A percentile compares a stretch with the other conserved stretches of the same genome.
Evolutionary conservation across 805 yeast genomes (phyloP).

Genomic region (Candida pini): DNA sequence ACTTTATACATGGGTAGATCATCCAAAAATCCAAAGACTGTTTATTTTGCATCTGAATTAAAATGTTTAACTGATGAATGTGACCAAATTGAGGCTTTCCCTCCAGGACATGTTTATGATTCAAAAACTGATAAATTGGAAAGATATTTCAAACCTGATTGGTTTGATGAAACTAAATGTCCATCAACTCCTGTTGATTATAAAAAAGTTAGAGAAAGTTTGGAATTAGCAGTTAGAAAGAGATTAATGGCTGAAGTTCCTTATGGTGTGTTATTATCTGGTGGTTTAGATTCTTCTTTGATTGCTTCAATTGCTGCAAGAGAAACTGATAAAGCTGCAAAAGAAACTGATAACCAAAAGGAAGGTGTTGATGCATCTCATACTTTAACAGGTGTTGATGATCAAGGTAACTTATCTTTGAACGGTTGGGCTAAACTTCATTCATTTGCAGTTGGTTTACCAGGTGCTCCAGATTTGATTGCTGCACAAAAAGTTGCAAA

Average conservation of each 20-base stretch:
- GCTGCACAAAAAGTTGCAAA: conserved; percentile 98
- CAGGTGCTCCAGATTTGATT: conserved; percentile 94
- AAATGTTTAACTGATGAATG: conserved; percentile 93
- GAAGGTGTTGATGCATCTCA: conserved; percentile 57
- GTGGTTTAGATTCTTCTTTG: conserved; percentile 95
- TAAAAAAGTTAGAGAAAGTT: conserved; percentile 63
- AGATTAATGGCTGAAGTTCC: conserved; percentile 99
- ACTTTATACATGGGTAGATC: conserved; percentile 93
- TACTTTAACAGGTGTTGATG: conserved; percentile 89
- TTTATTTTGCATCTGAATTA: conserved; percentile 90
- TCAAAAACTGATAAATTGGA: conserved; percentile 80
- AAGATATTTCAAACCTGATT: conserved; percentile 85
- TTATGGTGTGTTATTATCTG: conserved; percentile 93
- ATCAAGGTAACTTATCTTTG: conserved; percentile 72
- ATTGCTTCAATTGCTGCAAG: conserved; percentile 97
- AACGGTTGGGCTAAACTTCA: conserved; percentile 78
- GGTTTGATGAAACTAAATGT: conserved; percentile 83
- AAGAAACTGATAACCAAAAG: conserved; percentile 34
- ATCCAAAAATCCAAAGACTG: conserved; percentile 61
- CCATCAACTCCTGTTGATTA: conserved; percentile 77
- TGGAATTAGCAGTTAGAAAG: conserved; percentile 96
- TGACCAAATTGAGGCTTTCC: conserved; percentile 89
- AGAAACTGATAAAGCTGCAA: conserved; percentile 80
- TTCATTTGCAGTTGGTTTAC: conserved; percentile 95
- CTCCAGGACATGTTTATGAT: conserved; percentile 97